Percentiles rank a stretch among this genome's conserved stretches.
phyloP scores from a whole-genome alignment of 2,329 filamentous ascomycete genomes.

The Paramyrothecium roridum region DNA sequence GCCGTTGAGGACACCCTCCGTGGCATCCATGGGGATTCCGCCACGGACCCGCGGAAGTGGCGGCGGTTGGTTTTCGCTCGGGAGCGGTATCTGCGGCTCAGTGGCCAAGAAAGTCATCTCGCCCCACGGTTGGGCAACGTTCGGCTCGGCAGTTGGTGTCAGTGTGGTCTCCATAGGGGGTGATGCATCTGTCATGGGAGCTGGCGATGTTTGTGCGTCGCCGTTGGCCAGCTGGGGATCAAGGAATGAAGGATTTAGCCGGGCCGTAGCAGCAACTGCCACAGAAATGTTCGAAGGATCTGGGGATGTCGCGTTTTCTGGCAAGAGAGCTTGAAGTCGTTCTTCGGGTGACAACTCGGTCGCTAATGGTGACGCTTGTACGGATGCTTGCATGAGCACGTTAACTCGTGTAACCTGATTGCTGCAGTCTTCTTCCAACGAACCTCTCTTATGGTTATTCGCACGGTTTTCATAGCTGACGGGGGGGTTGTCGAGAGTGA shows the following conservation, averaged over 20 bases:
- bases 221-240: slow-evolving; percentile 45
- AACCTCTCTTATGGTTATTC: slow-evolving; percentile 21
- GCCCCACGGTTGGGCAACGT: slow-evolving; percentile 44
- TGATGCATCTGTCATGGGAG: slow-evolving; percentile 18
- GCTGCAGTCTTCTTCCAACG: not conserved
- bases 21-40: slow-evolving; percentile 52
- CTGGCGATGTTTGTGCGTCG: slow-evolving; percentile 24
- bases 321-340: slow-evolving; percentile 45
- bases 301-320: slow-evolving; percentile 30
- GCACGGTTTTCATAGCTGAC: slow-evolving; percentile 40
- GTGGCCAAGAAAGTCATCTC: slow-evolving; percentile 48
- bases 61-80: slow-evolving; percentile 24
- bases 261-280: slow-evolving; percentile 54
- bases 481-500: slow-evolving; percentile 54
- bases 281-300: slow-evolving; percentile 51
- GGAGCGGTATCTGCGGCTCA: slow-evolving; percentile 25
- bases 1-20: slow-evolving; percentile 39
- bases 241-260: slow-evolving; percentile 51
- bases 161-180: slow-evolving; percentile 16
- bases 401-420: slow-evolving; percentile 5
- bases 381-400: slow-evolving; percentile 8
- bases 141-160: slow-evolving; percentile 16
- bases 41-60: slow-evolving; percentile 35
- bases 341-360: slow-evolving; percentile 44
- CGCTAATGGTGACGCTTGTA: slow-evolving; percentile 20